These are phyloP conservation scores for Ustilago curta DNA, from an alignment of 1,284 basidiomycete genomes.

Conservation along the genomic window DNA sequence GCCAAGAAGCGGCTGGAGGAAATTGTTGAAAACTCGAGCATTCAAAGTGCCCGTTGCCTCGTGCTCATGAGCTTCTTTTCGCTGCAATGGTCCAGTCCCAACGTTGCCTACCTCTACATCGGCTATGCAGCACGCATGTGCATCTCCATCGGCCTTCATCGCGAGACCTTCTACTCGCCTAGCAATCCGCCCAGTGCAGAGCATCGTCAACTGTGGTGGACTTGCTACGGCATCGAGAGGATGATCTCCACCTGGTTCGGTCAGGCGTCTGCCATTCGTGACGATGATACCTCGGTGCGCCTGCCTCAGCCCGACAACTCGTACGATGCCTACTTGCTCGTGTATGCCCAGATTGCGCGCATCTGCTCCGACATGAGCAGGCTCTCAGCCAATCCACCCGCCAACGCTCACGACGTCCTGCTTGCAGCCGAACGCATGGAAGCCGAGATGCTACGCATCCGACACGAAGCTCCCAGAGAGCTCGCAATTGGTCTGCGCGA, in stretches of 20 bases:
- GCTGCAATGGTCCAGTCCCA: conserved; percentile 52
- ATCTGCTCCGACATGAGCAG: conserved; percentile 42
- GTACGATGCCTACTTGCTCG: conserved; percentile 42
- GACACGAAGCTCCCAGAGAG: conserved; percentile 37
- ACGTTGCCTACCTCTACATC: conserved; percentile 53
- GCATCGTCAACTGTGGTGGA: conserved; percentile 50
- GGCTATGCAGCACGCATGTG: conserved; percentile 51
- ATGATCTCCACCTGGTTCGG: conserved; percentile 52
- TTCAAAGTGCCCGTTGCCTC: conserved; percentile 47
- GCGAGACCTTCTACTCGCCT: conserved; percentile 44
- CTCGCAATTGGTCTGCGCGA: conserved; percentile 35
- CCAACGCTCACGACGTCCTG: conserved; percentile 44
- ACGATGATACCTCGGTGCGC: conserved; percentile 42
- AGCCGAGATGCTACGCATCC: conserved; percentile 42
- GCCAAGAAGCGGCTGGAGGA: conserved; percentile 51
- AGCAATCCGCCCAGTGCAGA: conserved; percentile 36
- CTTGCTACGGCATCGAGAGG: conserved; percentile 47
- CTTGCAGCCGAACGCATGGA: conserved; percentile 45
- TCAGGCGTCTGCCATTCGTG: conserved; percentile 45
- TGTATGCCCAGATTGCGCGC: conserved; percentile 37
- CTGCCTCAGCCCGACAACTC: conserved; percentile 42
- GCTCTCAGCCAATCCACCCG: conserved; percentile 48
- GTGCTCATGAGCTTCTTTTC: conserved; percentile 53
- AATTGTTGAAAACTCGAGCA: conserved; percentile 52
- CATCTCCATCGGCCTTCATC: conserved; percentile 52